A percentile compares a stretch with the other conserved stretches of the same genome.
Conservation (phyloP, 768 basidiomycete species). For the Lactarius trivialis region DNA sequence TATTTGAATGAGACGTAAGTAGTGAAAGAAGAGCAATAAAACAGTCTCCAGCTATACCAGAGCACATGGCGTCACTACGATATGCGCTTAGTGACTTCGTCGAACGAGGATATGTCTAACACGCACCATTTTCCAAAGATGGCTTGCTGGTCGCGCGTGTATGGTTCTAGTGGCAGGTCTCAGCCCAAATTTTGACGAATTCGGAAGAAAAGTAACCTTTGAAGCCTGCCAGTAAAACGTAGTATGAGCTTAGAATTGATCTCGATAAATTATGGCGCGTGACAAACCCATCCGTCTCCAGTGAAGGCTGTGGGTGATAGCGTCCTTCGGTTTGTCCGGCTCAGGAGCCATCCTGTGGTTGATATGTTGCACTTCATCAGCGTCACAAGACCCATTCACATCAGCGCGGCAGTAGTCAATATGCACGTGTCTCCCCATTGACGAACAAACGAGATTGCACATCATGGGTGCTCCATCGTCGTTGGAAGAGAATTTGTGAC, state of each 20-base stretch:
- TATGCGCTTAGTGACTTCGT: conserved; percentile 2
- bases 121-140: conserved; percentile 50
- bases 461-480: conserved; percentile 60
- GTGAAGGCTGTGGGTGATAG: conserved; percentile 46
- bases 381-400: conserved; percentile 33
- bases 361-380: conserved; percentile 43
- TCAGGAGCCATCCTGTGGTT: conserved; percentile 37
- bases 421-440: conserved; percentile 54
- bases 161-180: conserved; percentile 40
- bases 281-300: conserved; percentile 52
- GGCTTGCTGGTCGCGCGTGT: conserved; percentile 47
- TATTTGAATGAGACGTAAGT: conserved; percentile 21
- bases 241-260: neutral
- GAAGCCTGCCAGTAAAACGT: conserved; percentile 36
- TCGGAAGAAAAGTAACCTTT: conserved; percentile 34
- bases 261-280: neutral
- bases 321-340: conserved; percentile 45
- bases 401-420: conserved; percentile 47
- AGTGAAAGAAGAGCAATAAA: too few relatives aligned
- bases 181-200: neutral
- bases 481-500: conserved; percentile 45
- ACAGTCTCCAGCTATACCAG: conserved; percentile 30
- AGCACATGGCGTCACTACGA: conserved; percentile 45
- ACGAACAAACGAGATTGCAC: conserved; percentile 49
- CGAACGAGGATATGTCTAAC: neutral